Conservation (phyloP, 495 filamentous ascomycete species). For the Cairneyella variabilis region DNA sequence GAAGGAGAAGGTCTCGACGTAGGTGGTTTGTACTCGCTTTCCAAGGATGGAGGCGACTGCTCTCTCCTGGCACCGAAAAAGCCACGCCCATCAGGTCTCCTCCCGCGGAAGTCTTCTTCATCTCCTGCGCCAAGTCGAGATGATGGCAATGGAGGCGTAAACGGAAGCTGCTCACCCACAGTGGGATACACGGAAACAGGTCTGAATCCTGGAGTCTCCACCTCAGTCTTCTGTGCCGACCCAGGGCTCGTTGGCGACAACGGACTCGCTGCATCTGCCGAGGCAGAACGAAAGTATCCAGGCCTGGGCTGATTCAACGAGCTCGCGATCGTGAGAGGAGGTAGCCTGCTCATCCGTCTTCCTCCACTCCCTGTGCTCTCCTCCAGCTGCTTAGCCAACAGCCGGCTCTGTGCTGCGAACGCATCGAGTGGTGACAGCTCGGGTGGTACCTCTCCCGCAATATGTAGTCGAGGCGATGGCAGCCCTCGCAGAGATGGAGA, state of each 20-base stretch:
- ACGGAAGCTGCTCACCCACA: constrained; percentile 58
- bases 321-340: constrained; percentile 75
- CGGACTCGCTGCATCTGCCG: constrained; percentile 35
- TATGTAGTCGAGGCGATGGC: constrained; percentile 68
- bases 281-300: constrained; percentile 66
- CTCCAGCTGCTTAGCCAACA: constrained; percentile 83
- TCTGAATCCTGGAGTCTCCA: constrained; percentile 58
- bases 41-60: constrained; percentile 22
- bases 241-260: constrained; percentile 35
- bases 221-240: constrained; percentile 47
- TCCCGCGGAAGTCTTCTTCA: constrained; percentile 25
- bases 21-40: constrained; percentile 2
- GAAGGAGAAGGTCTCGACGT: constrained; percentile 6
- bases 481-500: constrained; percentile 43
- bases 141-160: constrained; percentile 26
- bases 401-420: constrained; percentile 81
- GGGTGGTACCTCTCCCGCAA: constrained; percentile 84
- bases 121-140: constrained; percentile 1
- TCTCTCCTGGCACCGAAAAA: constrained; percentile 25
- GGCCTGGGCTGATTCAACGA: constrained; percentile 66
- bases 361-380: constrained; percentile 52
- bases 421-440: constrained; percentile 93
- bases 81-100: constrained; percentile 2
- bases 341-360: constrained; percentile 77
- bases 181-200: constrained; percentile 71